Conservation (phyloP, 805 yeast genomes). For the Barnettozyma populi region DNA sequence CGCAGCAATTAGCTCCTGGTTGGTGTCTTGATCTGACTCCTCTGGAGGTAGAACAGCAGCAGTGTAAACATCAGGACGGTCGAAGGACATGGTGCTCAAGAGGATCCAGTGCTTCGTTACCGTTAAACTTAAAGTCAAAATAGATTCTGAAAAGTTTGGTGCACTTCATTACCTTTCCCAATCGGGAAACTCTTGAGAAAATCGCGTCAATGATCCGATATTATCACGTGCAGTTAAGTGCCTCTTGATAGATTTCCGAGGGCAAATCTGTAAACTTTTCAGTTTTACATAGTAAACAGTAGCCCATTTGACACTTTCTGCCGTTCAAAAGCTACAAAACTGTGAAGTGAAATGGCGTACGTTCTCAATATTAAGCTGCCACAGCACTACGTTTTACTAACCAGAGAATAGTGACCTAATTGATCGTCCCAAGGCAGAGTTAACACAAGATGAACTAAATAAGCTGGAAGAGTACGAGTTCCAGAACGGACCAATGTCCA, state of each 20-base stretch:
- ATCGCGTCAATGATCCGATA: background rate
- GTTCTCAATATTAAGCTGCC: background rate
- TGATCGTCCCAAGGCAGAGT: conserved; percentile 73
- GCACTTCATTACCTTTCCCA: conserved; percentile 2
- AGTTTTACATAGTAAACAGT: background rate
- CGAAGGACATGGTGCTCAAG: conserved; percentile 19
- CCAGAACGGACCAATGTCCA: conserved; percentile 83
- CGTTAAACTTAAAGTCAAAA: background rate
- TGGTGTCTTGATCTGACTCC: conserved; percentile 55
- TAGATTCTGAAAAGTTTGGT: background rate
- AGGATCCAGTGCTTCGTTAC: background rate
- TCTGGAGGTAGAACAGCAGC: conserved; percentile 89
- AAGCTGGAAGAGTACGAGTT: conserved; percentile 87
- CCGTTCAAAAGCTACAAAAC: background rate
- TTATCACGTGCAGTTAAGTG: background rate
- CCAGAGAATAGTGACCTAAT: conserved; percentile 46
- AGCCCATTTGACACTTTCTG: background rate
- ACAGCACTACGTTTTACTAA: conserved; percentile 6
- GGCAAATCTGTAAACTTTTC: background rate
- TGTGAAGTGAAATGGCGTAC: background rate
- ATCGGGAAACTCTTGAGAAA: conserved; percentile 8
- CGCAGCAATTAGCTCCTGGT: conserved; percentile 66
- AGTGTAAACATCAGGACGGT: conserved; percentile 52
- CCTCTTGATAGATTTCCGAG: background rate
- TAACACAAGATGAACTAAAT: conserved; percentile 72